Evolutionary conservation across 345 rosid genomes (phyloP), one percentile per base, ranked within the genome.

Genomic region (Sonneratia caseolaris): DNA sequence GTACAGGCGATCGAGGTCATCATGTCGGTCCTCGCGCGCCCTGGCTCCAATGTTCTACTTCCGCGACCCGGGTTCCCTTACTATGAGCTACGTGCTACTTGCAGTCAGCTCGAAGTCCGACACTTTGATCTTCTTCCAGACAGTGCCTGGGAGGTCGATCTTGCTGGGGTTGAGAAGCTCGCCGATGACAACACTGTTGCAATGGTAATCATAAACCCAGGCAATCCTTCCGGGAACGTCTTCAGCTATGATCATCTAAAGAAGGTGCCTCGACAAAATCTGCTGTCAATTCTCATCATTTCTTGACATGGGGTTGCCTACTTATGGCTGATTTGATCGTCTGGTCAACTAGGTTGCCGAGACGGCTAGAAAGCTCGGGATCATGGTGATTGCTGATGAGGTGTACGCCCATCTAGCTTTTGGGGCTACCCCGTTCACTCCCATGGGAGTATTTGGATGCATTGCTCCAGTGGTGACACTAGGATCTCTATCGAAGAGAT

Each of bases 401-500:
- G 91, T 84, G 5, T 86, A 86, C 57, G 83, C 42, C 10, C 84
- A 84, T 27, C 71, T 86, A 10, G 66, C 75, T 32, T 88, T 84
- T 64, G 93, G 96, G 65, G 75, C 57, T 9, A 80, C 73, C 11
- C 86, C 82, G 3, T 90, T 80, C 72, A 82, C 85, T 51, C 82
- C 88, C 0, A 83, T 86, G 89, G 90, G 73, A 8, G 77, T 64
- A 43, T 90, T 88, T 24, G 88, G 81, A 48, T 85, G 88, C 1
- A 79, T 80, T 6, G 87, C 80, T 5, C 91, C 91, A 5, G 86
- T 86, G 7, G 3, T 88, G 48, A 84, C 93, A 0, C 75, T 86
- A 1, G 91, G 90, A 21, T 89, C 93, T 13, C 70, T 88, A 71
- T 88, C 90, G 1, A 90, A 90, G 73, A 84, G 86, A 75, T 88